These are phyloP conservation scores for Globisporangium nagaii DNA, from an alignment of 352 stramenopile species.

Conservation along the genomic window DNA sequence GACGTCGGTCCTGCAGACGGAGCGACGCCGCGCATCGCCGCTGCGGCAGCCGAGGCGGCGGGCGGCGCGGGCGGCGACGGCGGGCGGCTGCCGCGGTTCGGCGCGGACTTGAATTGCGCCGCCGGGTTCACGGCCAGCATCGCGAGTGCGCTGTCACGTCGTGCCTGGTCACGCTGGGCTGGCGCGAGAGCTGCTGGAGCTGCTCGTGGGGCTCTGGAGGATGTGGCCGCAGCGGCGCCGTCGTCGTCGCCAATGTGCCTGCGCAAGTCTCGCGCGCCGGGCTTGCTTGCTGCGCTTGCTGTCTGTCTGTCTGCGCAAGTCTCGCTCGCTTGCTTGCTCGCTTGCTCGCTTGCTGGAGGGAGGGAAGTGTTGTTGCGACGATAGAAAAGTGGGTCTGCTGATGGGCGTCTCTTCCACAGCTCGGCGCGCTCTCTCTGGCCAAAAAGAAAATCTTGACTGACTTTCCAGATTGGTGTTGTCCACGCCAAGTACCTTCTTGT, in stretches of 20 bases:
- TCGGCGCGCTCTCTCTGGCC: neutral
- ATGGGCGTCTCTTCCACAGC: neutral
- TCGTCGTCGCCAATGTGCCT: too few species aligned
- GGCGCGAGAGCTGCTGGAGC: too few species aligned
- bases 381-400: neutral
- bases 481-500: too few species aligned
- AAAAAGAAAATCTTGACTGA: too few species aligned
- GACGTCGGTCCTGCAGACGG: neutral
- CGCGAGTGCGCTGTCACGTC: too few species aligned
- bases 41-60: neutral
- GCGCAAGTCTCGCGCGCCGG: neutral
- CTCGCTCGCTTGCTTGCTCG: neutral
- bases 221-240: too few species aligned
- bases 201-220: too few species aligned
- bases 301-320: neutral
- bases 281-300: neutral
- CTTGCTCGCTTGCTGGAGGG: neutral
- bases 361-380: neutral
- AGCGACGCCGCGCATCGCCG: neutral
- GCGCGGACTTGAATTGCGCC: neutral
- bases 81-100: neutral
- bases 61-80: neutral
- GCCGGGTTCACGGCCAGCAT: conserved; percentile 4
- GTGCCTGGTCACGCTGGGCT: too few species aligned
- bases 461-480: too few species aligned